phyloP scores from a whole-genome alignment of 2,329 filamentous ascomycete genomes.

The Colletotrichum tamarilloi region DNA sequence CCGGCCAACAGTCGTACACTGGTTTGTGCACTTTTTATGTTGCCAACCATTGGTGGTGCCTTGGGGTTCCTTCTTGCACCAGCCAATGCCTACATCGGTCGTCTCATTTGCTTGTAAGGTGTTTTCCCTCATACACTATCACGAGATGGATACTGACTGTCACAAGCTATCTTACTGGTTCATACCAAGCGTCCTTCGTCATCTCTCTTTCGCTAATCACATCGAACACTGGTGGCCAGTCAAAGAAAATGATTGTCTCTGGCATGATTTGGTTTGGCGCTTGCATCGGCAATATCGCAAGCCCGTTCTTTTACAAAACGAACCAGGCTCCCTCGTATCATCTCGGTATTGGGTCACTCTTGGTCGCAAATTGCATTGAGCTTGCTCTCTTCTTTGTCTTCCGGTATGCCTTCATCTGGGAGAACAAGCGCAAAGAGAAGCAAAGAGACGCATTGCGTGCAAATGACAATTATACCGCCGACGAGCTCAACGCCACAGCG shows the following conservation, averaged over 20 bases:
- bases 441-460: constrained; percentile 44
- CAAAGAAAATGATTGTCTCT: constrained; percentile 74
- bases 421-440: constrained; percentile 53
- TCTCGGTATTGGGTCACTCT: constrained; percentile 54
- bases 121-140: not conserved
- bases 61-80: constrained; percentile 68
- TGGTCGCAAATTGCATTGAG: constrained; percentile 53
- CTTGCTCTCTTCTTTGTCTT: constrained; percentile 51
- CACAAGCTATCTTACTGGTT: constrained; percentile 47
- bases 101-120: constrained; percentile 64
- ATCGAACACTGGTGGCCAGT: constrained; percentile 65
- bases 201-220: constrained; percentile 57
- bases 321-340: constrained; percentile 58
- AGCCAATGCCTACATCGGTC: constrained; percentile 58
- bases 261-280: constrained; percentile 70
- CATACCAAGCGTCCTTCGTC: constrained; percentile 53
- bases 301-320: constrained; percentile 71
- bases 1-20: constrained; percentile 61
- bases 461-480: constrained; percentile 39
- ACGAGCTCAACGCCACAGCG: constrained; percentile 50
- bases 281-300: constrained; percentile 70
- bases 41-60: constrained; percentile 69
- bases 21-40: constrained; percentile 65
- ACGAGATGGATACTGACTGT: too few relatives aligned
- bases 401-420: constrained; percentile 50